phyloP scores from a whole-genome alignment of 176 grass and related monocot species.

The Miscanthus lutarioriparius region DNA sequence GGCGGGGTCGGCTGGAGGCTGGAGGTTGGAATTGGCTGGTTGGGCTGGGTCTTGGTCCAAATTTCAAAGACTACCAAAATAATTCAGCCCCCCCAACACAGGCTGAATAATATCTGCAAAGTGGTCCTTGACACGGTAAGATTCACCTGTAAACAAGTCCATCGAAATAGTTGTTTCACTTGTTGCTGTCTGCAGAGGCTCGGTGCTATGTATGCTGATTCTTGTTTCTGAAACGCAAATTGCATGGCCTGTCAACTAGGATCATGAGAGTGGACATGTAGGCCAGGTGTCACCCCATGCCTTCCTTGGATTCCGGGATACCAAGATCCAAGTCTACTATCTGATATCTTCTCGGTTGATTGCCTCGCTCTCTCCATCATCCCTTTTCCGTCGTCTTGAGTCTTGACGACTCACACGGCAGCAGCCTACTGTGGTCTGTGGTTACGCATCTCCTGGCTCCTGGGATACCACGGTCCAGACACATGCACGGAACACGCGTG shows the following conservation, averaged over 20 bases:
- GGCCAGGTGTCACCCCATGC: not conserved
- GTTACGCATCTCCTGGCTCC: not conserved
- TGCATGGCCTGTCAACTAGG: not conserved
- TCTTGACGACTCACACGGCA: not conserved
- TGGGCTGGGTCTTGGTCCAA: no score
- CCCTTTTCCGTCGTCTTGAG: not conserved
- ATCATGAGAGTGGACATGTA: slow-evolving; percentile 21
- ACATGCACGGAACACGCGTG: not conserved
- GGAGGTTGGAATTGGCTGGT: no score
- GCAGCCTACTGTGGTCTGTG: not conserved
- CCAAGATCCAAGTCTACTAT: not conserved
- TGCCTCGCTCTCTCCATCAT: not conserved
- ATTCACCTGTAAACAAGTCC: no score
- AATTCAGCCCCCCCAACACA: no score
- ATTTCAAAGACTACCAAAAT: no score
- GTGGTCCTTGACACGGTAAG: not conserved
- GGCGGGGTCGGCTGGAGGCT: no score
- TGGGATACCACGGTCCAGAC: not conserved
- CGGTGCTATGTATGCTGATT: no score
- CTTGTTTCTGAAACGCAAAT: slow-evolving; percentile 9
- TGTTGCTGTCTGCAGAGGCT: not conserved
- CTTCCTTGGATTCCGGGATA: slow-evolving; percentile 31
- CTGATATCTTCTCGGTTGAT: not conserved
- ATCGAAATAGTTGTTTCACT: not conserved
- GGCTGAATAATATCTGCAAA: not conserved